Evolutionary conservation across 257 asterid species (phyloP), one percentile per base, ranked within the genome.

Genomic region (Nicotiana tomentosiformis): DNA sequence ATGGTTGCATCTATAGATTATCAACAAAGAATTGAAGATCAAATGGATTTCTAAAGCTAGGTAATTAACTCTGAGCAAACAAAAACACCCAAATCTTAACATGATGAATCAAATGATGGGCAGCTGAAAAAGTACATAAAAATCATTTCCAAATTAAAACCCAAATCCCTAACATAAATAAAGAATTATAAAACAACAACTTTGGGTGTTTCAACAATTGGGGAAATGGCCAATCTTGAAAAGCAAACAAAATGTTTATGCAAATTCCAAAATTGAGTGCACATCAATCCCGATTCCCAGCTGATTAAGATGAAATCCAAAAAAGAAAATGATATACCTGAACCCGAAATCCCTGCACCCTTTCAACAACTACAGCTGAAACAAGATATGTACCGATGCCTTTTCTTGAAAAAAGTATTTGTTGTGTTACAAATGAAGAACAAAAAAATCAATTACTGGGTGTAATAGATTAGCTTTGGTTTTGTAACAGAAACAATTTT

Each of bases 311-410:
- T 1, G 23, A 26, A 74, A 74, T 49, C 51, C 43, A 15, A 26
- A 74, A 20, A 15, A n/a, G 62, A 74, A 7, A 72, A 72, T 46
- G 14, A 72, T 1, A 26, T 74, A 76, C 80, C 64, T 76, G 39
- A 76, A 74, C 61, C n/a, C 58, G 72, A 66, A 70, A 70, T 20
- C 43, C 79, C 79, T 74, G 79, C 79, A 74, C 15, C 64, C 46
- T 74, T 51, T 74, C 16, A 49, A 26, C 16, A 74, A 46, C 23
- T 74, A 43, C 8, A 49, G 80, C 62, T 46, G 80, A 74, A 49
- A 51, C 9, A 76, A 76, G 39, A 46, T 37, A 68, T 35, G 5
- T 3, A 68, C 33, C 33, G 60, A 72, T 46, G 57, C 37, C 37
- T 16, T 17, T 30, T 43, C 56, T 43, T 65, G 43, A 14, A 29